Conservation (phyloP, 176 grass and related monocot species). For the Neostapfia colusana region DNA sequence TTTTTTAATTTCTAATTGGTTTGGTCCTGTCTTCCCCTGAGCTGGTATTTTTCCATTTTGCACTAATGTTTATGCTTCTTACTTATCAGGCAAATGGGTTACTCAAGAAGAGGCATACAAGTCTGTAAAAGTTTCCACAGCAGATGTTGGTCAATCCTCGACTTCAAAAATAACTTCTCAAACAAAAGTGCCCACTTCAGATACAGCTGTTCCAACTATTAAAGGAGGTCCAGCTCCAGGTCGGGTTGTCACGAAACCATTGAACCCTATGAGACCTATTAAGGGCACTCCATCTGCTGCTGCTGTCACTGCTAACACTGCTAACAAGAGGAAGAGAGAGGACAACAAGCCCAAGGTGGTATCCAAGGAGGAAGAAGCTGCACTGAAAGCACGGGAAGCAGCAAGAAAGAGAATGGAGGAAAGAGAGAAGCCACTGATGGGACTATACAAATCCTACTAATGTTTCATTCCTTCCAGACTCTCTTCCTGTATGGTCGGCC, state of each 20-base stretch:
- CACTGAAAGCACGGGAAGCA: slow-evolving; percentile 70
- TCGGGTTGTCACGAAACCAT: slow-evolving; percentile 53
- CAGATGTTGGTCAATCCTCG: slow-evolving; percentile 43
- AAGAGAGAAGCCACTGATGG: slow-evolving; percentile 85
- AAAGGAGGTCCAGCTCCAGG: slow-evolving; percentile 74
- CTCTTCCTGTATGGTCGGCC: not conserved
- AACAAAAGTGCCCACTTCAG: slow-evolving; percentile 25
- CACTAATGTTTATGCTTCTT: slow-evolving; percentile 27
- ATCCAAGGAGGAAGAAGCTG: slow-evolving; percentile 80
- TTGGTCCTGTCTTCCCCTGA: not conserved
- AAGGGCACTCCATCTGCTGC: slow-evolving; percentile 58
- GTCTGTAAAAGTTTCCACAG: slow-evolving; percentile 41
- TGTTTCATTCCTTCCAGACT: not conserved
- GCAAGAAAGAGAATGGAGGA: slow-evolving; percentile 81
- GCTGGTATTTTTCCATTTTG: not conserved
- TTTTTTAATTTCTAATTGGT: not conserved
- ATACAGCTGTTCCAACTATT: not conserved
- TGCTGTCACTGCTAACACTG: slow-evolving; percentile 47
- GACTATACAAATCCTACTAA: slow-evolving; percentile 64
- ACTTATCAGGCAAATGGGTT: slow-evolving; percentile 67
- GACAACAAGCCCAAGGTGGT: slow-evolving; percentile 61
- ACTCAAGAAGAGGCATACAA: slow-evolving; percentile 77
- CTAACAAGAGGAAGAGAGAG: slow-evolving; percentile 79
- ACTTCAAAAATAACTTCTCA: slow-evolving; percentile 43
- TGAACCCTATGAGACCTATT: slow-evolving; percentile 65